Evolutionary conservation across 331 rosid genomes (phyloP).

Genomic region (Dryas integrifolia): DNA sequence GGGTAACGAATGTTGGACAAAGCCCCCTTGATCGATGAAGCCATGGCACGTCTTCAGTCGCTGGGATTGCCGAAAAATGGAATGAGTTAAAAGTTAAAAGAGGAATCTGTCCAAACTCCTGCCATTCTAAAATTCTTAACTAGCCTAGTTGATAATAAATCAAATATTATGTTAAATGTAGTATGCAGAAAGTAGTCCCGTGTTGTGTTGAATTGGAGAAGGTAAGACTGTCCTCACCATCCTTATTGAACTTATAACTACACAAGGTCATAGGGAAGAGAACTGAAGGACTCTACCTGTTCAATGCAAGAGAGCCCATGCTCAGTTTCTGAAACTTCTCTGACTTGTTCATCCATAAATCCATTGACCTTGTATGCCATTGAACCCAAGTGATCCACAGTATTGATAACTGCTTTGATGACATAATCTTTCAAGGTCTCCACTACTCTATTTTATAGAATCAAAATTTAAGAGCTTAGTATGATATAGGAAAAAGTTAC

Average conservation of each 20-base stretch:
- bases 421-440: conserved; percentile 38
- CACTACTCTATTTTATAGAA: conserved; percentile 24
- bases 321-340: conserved; percentile 18
- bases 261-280: background rate
- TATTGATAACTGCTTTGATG: conserved; percentile 33
- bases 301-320: conserved; percentile 23
- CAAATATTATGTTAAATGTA: background rate
- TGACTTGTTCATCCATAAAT: conserved; percentile 26
- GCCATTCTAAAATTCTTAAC: background rate
- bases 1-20: conserved; percentile 20
- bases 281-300: conserved; percentile 19
- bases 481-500: background rate
- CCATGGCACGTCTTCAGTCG: conserved; percentile 18
- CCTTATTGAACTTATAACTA: too few species aligned
- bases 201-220: too few species aligned
- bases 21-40: conserved; percentile 21
- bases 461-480: background rate
- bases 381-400: conserved; percentile 39
- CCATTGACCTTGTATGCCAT: conserved; percentile 31
- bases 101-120: background rate
- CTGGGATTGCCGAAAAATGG: conserved; percentile 2
- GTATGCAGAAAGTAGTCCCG: background rate
- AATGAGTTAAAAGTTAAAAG: background rate
- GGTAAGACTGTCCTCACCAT: too few species aligned
- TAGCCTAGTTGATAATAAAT: too few species aligned